These are phyloP conservation scores for Pterocarpus macrocarpus DNA, from an alignment of 306 rosid genomes.

Conservation along the genomic window DNA sequence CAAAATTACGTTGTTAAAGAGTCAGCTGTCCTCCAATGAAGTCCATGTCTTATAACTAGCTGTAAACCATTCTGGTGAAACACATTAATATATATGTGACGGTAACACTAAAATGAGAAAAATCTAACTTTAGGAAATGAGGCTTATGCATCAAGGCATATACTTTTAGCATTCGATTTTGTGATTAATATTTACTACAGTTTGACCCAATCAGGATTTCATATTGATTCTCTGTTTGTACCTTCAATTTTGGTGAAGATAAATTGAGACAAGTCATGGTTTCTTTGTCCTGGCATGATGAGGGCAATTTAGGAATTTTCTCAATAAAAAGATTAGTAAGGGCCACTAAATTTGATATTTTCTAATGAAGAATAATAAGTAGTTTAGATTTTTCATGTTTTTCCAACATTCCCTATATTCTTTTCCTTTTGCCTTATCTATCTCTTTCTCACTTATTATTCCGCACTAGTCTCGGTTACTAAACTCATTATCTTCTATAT, in stretches of 20 bases:
- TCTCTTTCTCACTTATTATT: not conserved
- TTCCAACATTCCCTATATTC: conserved; percentile 21
- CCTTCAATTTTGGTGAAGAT: conserved; percentile 18
- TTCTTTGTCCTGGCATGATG: conserved; percentile 31
- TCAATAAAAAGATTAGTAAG: not conserved
- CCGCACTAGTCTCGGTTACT: not conserved
- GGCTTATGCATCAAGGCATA: conserved; percentile 10
- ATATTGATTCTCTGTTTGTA: conserved; percentile 23
- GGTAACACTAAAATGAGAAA: not conserved
- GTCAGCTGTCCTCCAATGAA: not conserved
- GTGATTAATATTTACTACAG: not conserved
- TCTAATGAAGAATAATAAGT: conserved; percentile 27
- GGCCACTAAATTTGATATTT: conserved; percentile 25
- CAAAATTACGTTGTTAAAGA: conserved; percentile 38
- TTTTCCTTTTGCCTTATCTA: not conserved
- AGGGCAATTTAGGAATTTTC: conserved; percentile 11
- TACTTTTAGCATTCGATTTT: not conserved
- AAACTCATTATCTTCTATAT: conserved; percentile 37
- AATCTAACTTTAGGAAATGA: not conserved
- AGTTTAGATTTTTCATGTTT: conserved; percentile 9
- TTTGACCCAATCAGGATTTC: conserved; percentile 25
- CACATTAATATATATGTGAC: conserved; percentile 21
- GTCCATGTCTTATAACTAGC: too few species aligned
- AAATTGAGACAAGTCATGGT: conserved; percentile 34
- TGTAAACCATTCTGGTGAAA: conserved; percentile 24